A percentile compares a stretch with the other conserved stretches of the same genome.
Conservation (phyloP, 768 basidiomycete genomes). For the Tricholoma hemisulphureum region DNA sequence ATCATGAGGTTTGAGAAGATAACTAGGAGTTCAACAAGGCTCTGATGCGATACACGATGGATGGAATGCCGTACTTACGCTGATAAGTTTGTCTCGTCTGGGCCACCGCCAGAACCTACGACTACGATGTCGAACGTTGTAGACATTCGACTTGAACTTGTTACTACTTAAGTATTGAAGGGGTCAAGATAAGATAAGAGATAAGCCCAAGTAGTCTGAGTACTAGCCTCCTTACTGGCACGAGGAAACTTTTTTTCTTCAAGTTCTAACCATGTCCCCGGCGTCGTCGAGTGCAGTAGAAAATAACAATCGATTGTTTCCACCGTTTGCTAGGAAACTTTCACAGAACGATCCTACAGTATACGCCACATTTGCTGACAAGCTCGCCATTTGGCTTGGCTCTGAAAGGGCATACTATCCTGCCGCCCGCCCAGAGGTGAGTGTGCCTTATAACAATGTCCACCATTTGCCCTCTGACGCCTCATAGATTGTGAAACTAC, state of each 20-base stretch:
- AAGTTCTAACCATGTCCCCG: slow-evolving; percentile 3
- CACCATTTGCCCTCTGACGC: background rate
- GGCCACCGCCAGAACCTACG: slow-evolving; percentile 85
- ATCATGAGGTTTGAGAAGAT: slow-evolving; percentile 74
- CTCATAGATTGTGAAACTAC: slow-evolving; percentile 47
- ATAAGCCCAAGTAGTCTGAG: too few relatives aligned
- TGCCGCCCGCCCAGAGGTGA: slow-evolving; percentile 47
- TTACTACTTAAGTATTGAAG: background rate
- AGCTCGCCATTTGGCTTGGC: slow-evolving; percentile 44
- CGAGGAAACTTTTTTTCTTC: slow-evolving; percentile 2
- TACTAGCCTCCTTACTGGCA: too few relatives aligned
- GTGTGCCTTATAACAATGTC: slow-evolving; percentile 3
- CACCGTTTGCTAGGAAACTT: slow-evolving; percentile 32
- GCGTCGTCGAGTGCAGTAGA: slow-evolving; percentile 16
- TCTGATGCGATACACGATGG: slow-evolving; percentile 4
- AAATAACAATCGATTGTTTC: slow-evolving; percentile 41
- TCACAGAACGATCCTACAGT: slow-evolving; percentile 22
- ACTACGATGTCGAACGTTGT: slow-evolving; percentile 68
- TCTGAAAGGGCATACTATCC: slow-evolving; percentile 53
- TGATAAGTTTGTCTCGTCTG: slow-evolving; percentile 84
- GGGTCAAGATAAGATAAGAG: slow-evolving; percentile 11
- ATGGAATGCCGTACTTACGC: too few relatives aligned
- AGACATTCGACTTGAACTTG: slow-evolving; percentile 35
- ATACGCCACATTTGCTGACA: slow-evolving; percentile 30
- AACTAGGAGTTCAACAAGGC: slow-evolving; percentile 47